Evolutionary conservation across 169 alveolate species (phyloP), one percentile per base, ranked within the genome.

Genomic region (Eimeria praecox): DNA sequence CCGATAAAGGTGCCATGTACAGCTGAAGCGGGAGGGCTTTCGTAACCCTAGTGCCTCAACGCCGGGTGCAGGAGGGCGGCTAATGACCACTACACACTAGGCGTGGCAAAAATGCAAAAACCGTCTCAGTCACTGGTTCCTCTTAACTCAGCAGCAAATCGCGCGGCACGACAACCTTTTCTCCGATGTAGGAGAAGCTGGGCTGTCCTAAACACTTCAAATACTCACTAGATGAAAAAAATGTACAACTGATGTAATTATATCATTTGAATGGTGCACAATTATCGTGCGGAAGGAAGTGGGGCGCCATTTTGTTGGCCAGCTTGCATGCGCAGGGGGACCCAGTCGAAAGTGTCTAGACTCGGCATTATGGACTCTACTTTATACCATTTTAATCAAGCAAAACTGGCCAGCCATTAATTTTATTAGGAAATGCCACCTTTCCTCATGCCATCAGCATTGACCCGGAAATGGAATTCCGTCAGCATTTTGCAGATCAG

Each of bases 401-500:
- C 62, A 30, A 46, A 56, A 33, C 49, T 22, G 30, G 93, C 93
- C 35, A 22, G 33, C 33, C 71, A 35, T 54, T 62, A 71, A 35
- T 38, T 86, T 30, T 86, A 10, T 56, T 0, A 22, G 93, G 93
- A 40, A 16, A 86, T 62, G 93, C 18, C 91, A 54, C 64, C 82
- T 86, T n/a, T 18, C 75, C 91, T 38, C 40, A 86, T 86, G 93
- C 80, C 80, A 18, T 62, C 82, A 86, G 93, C 93, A 59, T 86
- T 66, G 64, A 86, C 93, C 80, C 46, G 64, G 93, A 86, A 86
- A 86, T 86, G 77, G 93, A 86, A 86, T 86, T 62, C 93, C 77
- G 59, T 27, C 93, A 86, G 93, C 93, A 54, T 30, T 38, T 62
- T 62, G 93, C 77, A 86, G 93, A 59, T 6, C 93, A 86, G 69